Percentiles rank a stretch among this genome's conserved stretches.
Conservation (phyloP, 108 stramenopile genomes). For the Pseudonitzschia pungens region DNA sequence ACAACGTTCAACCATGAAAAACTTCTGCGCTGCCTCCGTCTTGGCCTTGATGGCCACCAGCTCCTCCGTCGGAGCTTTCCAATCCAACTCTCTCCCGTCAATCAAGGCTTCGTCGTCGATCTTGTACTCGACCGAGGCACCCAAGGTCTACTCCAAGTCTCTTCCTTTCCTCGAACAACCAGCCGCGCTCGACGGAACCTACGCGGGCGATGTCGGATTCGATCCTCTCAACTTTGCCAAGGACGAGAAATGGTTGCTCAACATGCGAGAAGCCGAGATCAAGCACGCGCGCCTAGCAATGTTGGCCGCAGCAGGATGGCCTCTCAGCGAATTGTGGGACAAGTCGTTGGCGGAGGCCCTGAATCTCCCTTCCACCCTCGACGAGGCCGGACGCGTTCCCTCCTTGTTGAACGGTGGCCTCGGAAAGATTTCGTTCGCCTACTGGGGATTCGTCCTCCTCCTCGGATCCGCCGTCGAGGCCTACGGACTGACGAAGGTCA, state of each 20-base stretch:
- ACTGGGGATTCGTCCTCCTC: slow-evolving; percentile 69
- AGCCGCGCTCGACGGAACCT: slow-evolving; percentile 58
- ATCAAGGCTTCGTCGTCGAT: not conserved
- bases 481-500: slow-evolving; percentile 49
- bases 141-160: slow-evolving; percentile 15
- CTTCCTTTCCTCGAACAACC: slow-evolving; percentile 80
- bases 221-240: slow-evolving; percentile 89
- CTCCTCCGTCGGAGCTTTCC: not conserved
- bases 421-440: slow-evolving; percentile 78
- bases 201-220: slow-evolving; percentile 86
- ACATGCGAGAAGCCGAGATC: slow-evolving; percentile 84
- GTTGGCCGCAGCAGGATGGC: slow-evolving; percentile 92
- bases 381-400: slow-evolving; percentile 69
- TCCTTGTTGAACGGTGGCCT: slow-evolving; percentile 86
- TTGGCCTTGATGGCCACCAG: not conserved
- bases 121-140: slow-evolving; percentile 1
- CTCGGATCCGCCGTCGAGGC: slow-evolving; percentile 75
- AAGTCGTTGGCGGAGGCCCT: slow-evolving; percentile 66
- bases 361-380: slow-evolving; percentile 51
- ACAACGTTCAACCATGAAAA: not conserved
- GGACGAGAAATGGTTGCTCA: slow-evolving; percentile 41
- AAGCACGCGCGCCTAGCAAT: slow-evolving; percentile 91
- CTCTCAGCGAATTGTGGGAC: slow-evolving; percentile 75
- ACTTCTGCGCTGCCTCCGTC: not conserved
- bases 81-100: not conserved